A percentile compares a stretch with the other conserved stretches of the same genome.
Conservation (phyloP, 371 early-diverging fungal species). For the Syncephalastrum sp. region DNA sequence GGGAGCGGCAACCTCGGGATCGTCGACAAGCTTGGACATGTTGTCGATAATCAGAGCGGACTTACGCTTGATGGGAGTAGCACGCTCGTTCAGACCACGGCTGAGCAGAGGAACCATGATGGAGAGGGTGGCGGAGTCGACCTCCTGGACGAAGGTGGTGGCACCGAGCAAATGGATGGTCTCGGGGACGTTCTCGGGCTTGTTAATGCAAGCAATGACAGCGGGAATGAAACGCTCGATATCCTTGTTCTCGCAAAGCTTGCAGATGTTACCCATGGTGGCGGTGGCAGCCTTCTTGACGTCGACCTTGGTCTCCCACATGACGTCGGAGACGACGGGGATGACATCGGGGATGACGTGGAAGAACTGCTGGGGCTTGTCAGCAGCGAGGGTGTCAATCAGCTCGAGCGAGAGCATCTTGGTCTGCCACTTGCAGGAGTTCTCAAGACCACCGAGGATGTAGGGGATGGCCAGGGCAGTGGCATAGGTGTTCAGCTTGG, state of each 20-base stretch:
- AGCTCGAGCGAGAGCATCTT: conserved; percentile 62
- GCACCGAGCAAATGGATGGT: conserved; percentile 66
- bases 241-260: conserved; percentile 53
- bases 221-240: conserved; percentile 60
- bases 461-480: conserved; percentile 54
- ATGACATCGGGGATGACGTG: conserved; percentile 63
- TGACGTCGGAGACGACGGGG: conserved; percentile 70
- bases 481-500: conserved; percentile 55
- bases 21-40: conserved; percentile 81
- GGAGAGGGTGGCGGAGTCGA: conserved; percentile 77
- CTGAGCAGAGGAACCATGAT: conserved; percentile 76
- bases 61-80: conserved; percentile 72
- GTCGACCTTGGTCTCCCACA: conserved; percentile 76
- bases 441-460: conserved; percentile 56
- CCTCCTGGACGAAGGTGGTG: conserved; percentile 75
- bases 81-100: conserved; percentile 72
- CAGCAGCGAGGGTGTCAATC: conserved; percentile 49
- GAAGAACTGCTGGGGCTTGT: conserved; percentile 62
- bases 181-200: conserved; percentile 64
- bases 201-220: conserved; percentile 61
- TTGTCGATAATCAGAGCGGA: conserved; percentile 84
- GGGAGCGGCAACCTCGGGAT: conserved; percentile 76
- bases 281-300: conserved; percentile 50
- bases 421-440: conserved; percentile 79
- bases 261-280: conserved; percentile 52